Percentiles rank a stretch among this genome's conserved stretches.
Evolutionary conservation across 306 rosid species (phyloP).

Genomic region (Vigna radiata): DNA sequence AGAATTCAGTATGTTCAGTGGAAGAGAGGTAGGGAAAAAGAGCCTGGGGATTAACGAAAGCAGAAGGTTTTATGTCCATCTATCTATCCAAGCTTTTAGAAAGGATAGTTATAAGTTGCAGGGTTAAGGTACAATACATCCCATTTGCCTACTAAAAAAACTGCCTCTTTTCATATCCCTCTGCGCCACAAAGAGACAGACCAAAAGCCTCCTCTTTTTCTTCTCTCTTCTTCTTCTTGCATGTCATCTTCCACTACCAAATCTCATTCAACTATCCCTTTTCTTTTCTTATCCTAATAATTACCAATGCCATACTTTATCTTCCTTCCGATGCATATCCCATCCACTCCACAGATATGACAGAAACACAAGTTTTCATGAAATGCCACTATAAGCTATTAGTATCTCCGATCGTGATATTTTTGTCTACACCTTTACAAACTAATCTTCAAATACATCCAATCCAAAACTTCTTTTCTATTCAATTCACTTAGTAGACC

Average conservation of each 20-base stretch:
- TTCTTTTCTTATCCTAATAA: constrained; percentile 63
- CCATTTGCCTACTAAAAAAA: constrained; percentile 80
- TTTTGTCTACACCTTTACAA: background rate
- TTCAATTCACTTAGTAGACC: background rate
- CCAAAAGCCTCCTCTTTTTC: constrained; percentile 68
- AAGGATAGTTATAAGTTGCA: constrained; percentile 74
- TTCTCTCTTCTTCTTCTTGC: constrained; percentile 43
- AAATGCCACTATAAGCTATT: background rate
- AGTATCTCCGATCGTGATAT: background rate
- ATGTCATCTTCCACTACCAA: constrained; percentile 77
- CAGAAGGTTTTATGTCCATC: constrained; percentile 47
- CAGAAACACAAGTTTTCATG: background rate
- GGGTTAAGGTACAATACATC: constrained; percentile 69
- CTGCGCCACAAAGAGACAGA: constrained; percentile 68
- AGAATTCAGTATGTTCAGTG: constrained; percentile 53
- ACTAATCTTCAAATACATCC: background rate
- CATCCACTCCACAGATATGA: constrained; percentile 28
- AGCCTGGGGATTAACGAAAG: constrained; percentile 85
- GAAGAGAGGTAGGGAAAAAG: constrained; percentile 41
- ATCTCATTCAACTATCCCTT: constrained; percentile 56
- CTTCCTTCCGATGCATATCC: constrained; percentile 47
- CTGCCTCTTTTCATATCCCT: constrained; percentile 51
- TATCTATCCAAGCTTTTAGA: constrained; percentile 67
- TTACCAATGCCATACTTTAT: constrained; percentile 50
- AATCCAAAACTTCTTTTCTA: background rate